Evolutionary conservation across 306 rosid species (phyloP), one percentile per base, ranked within the genome.

Genomic region (Abrus precatorius): DNA sequence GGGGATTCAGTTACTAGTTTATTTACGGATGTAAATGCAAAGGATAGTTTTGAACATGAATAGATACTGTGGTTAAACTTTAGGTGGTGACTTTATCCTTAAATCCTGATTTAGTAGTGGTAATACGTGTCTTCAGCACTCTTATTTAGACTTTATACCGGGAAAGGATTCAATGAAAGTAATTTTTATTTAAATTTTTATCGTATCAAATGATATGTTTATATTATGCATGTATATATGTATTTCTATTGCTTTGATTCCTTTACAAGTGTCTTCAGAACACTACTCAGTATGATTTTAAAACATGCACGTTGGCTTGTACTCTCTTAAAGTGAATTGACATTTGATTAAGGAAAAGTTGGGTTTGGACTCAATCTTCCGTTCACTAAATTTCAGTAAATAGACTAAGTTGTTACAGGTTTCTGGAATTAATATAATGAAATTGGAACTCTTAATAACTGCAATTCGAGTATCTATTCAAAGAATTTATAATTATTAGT

Each of bases 1-100:
- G 86, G 85, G 69, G 86, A 79, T 75, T 80, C 90, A 61, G 85
- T 88, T 76, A 87, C 87, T 63, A 76, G 59, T 82, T 50, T 90
- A 68, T 89, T 94, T 41, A 47, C 79, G 54, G 52, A 83, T 73
- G 91, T 80, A 63, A 82, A 73, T 78, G 80, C 74, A 38, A 86
- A 80, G 77, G 68, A 76, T 29, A 90, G 88, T 88, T 92, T 69
- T 92, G 73, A 43, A 47, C 29, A n/a, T 11, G 44, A 11, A 6
- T 54, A n/a, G 48, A 32, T 20, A 52, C 11, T 65, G 34, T 48
- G 40, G 33, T 7, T n/a, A 52, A 27, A 72, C 12, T 80, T 50
- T 62, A 3, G 32, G 54, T 29, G n/a, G 38, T 10, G 49, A 2
- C 36, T 5, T 14, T 50, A 50, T 71, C 7, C 11, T 30, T 53